A percentile compares a stretch with the other conserved stretches of the same genome.
Evolutionary conservation across 306 rosid species (phyloP).

Genomic region (Hippophae rhamnoides): DNA sequence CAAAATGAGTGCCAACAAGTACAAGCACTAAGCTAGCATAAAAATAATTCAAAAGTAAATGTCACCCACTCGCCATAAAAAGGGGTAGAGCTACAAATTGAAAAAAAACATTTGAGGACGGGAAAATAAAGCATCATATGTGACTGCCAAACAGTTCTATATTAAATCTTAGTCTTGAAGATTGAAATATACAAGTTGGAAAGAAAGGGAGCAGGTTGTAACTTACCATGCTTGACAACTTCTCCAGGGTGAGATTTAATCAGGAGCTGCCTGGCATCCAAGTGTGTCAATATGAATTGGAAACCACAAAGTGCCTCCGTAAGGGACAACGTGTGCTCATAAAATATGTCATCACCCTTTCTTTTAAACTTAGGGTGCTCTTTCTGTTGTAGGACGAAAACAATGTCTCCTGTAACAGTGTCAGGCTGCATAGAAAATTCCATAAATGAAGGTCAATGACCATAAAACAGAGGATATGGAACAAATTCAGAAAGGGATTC

Average conservation of each 20-base stretch:
- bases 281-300: constrained; percentile 67
- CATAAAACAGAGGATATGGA: background rate
- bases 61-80: too few relatives aligned
- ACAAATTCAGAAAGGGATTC: background rate
- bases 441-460: background rate
- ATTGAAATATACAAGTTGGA: background rate
- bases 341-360: constrained; percentile 73
- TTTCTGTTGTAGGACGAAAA: constrained; percentile 80
- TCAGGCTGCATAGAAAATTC: constrained; percentile 63
- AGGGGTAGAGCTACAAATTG: too few relatives aligned
- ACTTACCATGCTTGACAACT: constrained; percentile 84
- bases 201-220: background rate
- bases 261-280: constrained; percentile 84
- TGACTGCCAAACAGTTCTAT: too few relatives aligned
- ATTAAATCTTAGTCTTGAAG: too few relatives aligned
- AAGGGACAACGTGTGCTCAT: constrained; percentile 69
- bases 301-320: constrained; percentile 86
- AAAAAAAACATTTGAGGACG: too few relatives aligned
- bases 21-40: too few relatives aligned
- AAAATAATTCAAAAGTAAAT: too few relatives aligned
- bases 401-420: constrained; percentile 88
- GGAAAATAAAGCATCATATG: background rate
- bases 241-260: constrained; percentile 85
- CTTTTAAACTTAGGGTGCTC: constrained; percentile 86
- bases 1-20: too few relatives aligned